Base-by-base conservation (phyloP, 768 basidiomycete species). In the Rhizopogon vinicolor region DNA sequence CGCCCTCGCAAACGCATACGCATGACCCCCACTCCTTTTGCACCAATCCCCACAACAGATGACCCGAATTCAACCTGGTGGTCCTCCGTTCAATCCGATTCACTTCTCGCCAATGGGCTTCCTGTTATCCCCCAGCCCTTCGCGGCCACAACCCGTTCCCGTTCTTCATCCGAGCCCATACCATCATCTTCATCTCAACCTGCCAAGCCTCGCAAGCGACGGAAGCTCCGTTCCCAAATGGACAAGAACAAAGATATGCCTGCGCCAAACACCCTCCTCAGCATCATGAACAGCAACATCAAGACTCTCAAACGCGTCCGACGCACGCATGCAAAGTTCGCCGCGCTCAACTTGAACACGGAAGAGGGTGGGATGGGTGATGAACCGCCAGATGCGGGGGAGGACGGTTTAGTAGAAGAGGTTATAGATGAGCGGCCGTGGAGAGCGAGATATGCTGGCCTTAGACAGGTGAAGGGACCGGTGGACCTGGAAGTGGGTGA, bases 241-340 rank as follows among this genome's bases (percentile, higher is more conserved):
- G 53, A 25, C 42, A 62, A 44, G 41, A 42, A 12, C 13, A 61
- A 41, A 39, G 57, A 35, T 19, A 56, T 55, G 44, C 59, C 52
- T 39, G 61, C 65, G 16, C 64, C 74, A 66, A 63, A 78, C 48
- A 78, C 85, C 1, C 69, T 93, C 18, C 73, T 91, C n/a, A 72
- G 71, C 14, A 62, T 85, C 52, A 91, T 93, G 85, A 91, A 88
- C 65, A 74, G 74, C 51, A 93, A 93, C 63, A 83, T 93, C 55
- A 82, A 78, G 60, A 87, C 87, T 3, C 78, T 92, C 72, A 82
- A 85, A 55, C 80, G 86, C 25, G 79, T 93, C 31, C 76, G 89
- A 52, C 80, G 82, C 58, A 89, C 86, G 0, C 89, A 93, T 64
- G 74, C 80, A 55, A 87, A 85, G 63, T 86, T 91, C 60, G 75